A percentile compares a stretch with the other conserved stretches of the same genome.
Evolutionary conservation across 805 yeast species (phyloP).

Genomic region (Wickerhamomyces alni): DNA sequence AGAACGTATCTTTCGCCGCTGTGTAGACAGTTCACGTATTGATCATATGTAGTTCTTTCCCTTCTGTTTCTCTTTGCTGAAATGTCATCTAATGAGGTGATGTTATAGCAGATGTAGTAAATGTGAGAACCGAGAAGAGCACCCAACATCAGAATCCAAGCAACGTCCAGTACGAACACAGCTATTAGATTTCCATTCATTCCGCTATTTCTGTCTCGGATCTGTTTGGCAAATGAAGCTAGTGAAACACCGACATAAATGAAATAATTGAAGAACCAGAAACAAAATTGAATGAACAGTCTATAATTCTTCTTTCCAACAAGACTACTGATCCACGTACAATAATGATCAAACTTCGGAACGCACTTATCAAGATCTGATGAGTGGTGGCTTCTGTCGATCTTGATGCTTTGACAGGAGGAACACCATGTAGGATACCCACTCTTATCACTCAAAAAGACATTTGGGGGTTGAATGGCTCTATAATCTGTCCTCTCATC

Average conservation of each 20-base stretch:
- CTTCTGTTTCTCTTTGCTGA: conserved; percentile 28
- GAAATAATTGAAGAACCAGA: conserved; percentile 32
- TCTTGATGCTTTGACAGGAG: conserved; percentile 56
- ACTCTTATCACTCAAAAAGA: conserved; percentile 59
- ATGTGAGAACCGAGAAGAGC: conserved; percentile 39
- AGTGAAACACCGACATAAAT: conserved; percentile 34
- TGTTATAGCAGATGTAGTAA: conserved; percentile 39
- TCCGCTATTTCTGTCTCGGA: conserved; percentile 19
- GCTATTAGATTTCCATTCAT: conserved; percentile 45
- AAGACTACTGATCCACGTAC: conserved; percentile 68
- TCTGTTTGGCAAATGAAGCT: conserved; percentile 26
- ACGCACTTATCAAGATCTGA: conserved; percentile 50
- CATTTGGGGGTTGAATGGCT: conserved; percentile 42
- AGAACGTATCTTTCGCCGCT: conserved; percentile 38
- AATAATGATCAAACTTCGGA: conserved; percentile 76
- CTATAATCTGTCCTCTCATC: conserved; percentile 17
- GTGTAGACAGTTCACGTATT: conserved; percentile 25
- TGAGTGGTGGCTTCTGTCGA: conserved; percentile 69
- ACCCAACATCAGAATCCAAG: conserved; percentile 39
- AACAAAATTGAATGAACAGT: conserved; percentile 48
- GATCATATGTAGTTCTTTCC: conserved; percentile 11
- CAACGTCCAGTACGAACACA: conserved; percentile 36
- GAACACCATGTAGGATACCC: conserved; percentile 81
- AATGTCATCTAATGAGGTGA: conserved; percentile 57
- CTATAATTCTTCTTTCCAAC: conserved; percentile 66